A percentile compares a stretch with the other conserved stretches of the same genome.
These are phyloP conservation scores for Trichoderma hamatum DNA, from an alignment of 2,329 filamentous ascomycete genomes.

Conservation along the genomic window DNA sequence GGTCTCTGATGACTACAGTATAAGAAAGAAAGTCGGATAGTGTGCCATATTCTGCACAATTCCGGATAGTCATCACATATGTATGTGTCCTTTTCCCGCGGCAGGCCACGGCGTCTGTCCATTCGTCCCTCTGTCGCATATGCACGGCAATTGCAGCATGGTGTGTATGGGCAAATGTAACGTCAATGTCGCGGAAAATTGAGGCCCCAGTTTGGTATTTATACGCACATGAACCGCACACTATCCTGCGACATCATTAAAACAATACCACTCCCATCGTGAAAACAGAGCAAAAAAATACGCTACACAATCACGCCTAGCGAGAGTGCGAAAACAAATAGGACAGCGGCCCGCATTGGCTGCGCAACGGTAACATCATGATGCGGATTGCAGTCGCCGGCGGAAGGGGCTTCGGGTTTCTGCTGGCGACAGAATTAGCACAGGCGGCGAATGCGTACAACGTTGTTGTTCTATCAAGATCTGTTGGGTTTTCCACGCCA, in stretches of 20 bases:
- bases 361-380: constrained; percentile 36
- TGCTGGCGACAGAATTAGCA: constrained; percentile 58
- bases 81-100: constrained; percentile 25
- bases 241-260: constrained; percentile 24
- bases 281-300: neutral
- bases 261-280: constrained; percentile 4
- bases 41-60: constrained; percentile 27
- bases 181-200: constrained; percentile 34
- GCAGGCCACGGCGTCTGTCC: constrained; percentile 27
- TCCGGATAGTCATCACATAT: constrained; percentile 24
- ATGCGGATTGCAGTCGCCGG: constrained; percentile 56
- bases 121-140: constrained; percentile 27
- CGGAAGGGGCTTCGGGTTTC: constrained; percentile 49
- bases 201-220: constrained; percentile 27
- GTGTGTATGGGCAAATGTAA: constrained; percentile 33
- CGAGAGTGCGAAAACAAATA: constrained; percentile 23
- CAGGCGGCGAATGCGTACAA: constrained; percentile 63
- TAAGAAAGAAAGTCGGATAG: neutral
- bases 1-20: constrained; percentile 21
- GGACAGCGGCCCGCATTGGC: constrained; percentile 26
- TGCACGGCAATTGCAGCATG: constrained; percentile 28
- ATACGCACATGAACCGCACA: constrained; percentile 28
- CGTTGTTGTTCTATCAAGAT: constrained; percentile 70
- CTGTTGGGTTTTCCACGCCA: constrained; percentile 34
- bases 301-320: constrained; percentile 9